Conservation (phyloP, 176 grass and related monocot genomes). For the Lolium rigidum region DNA sequence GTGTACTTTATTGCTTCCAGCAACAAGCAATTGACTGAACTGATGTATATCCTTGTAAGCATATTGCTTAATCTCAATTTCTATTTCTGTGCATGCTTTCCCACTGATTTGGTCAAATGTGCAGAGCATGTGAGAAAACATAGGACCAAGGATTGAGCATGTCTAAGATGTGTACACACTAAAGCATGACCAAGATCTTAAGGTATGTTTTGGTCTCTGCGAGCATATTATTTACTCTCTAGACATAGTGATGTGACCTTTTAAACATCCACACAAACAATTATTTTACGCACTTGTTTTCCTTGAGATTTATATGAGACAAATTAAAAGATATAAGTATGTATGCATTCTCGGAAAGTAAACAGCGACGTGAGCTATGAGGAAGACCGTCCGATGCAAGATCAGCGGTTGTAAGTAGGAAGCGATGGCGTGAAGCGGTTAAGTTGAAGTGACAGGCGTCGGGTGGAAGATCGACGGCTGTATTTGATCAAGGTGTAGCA, state of each 20-base stretch:
- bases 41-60: background rate
- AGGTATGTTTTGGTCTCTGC: background rate
- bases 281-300: background rate
- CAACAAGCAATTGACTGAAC: background rate
- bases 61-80: background rate
- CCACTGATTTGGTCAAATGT: background rate
- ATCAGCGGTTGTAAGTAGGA: too few relatives aligned
- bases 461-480: too few relatives aligned
- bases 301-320: background rate
- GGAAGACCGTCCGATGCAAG: too few relatives aligned
- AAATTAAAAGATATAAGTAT: background rate
- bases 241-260: background rate
- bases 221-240: background rate
- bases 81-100: background rate
- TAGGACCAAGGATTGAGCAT: background rate
- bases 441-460: too few relatives aligned
- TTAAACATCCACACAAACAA: background rate
- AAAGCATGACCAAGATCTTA: background rate
- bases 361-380: too few relatives aligned
- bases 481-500: too few relatives aligned
- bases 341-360: background rate
- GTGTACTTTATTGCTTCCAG: slow-evolving; percentile 1
- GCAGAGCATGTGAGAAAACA: background rate
- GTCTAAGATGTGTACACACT: background rate
- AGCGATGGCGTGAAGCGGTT: too few relatives aligned